Conservation (phyloP, 192 early-diverging fungal species). For the Coemansia sp. region DNA sequence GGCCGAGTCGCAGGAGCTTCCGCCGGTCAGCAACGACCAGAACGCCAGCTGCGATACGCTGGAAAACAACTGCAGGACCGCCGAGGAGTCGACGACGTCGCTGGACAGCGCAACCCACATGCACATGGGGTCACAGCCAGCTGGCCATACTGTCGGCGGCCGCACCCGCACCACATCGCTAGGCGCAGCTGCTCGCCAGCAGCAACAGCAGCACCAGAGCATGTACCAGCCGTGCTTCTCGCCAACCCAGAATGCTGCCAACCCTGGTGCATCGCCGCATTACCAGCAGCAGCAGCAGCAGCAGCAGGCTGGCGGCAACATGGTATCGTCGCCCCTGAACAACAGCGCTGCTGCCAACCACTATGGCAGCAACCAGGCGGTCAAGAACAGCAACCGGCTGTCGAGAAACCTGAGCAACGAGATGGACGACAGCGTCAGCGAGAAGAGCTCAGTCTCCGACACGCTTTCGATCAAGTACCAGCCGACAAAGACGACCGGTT, state of each 20-base stretch:
- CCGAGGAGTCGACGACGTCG: background rate
- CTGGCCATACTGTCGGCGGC: background rate
- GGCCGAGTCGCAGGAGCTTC: conserved; percentile 43
- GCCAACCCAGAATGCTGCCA: background rate
- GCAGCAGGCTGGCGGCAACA: no score
- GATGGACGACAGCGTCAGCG: conserved; percentile 44
- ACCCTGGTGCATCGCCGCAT: background rate
- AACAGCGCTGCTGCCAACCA: background rate
- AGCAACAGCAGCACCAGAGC: conserved; percentile 9
- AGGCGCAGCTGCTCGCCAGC: conserved; percentile 15
- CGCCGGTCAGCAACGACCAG: background rate
- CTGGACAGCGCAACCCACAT: conserved; percentile 2
- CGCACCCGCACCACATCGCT: conserved; percentile 38
- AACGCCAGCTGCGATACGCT: conserved; percentile 25
- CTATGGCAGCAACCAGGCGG: background rate
- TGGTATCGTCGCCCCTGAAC: background rate
- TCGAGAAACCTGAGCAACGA: conserved; percentile 32
- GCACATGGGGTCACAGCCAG: background rate
- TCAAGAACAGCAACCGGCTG: conserved; percentile 13
- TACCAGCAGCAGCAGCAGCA: background rate
- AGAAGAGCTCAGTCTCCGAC: conserved; percentile 51
- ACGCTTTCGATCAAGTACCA: conserved; percentile 46
- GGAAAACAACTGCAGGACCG: background rate
- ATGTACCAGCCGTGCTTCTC: conserved; percentile 19
- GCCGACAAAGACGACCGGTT: conserved; percentile 17